These are phyloP conservation scores for Aspergillus aculeatus DNA, from an alignment of 2,329 filamentous ascomycete species.

Conservation along the genomic window DNA sequence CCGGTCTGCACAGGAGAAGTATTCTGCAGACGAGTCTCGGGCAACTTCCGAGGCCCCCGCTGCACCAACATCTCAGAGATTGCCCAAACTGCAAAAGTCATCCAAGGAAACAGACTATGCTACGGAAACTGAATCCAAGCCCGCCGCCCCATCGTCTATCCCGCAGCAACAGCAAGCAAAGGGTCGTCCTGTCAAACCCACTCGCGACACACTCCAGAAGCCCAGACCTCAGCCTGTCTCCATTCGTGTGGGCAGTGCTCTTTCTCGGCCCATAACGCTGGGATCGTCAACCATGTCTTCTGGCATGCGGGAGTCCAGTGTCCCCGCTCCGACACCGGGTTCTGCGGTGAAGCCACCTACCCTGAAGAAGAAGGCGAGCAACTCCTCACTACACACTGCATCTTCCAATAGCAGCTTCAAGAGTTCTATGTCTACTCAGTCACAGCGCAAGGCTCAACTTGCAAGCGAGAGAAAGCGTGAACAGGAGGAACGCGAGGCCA, in stretches of 20 bases:
- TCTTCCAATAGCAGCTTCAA: conserved; percentile 61
- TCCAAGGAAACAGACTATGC: conserved; percentile 33
- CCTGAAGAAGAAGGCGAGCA: conserved; percentile 65
- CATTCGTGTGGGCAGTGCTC: conserved; percentile 49
- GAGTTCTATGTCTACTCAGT: conserved; percentile 59
- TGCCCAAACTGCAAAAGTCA: conserved; percentile 28
- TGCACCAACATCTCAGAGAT: conserved; percentile 27
- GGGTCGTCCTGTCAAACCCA: conserved; percentile 45
- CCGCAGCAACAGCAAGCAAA: conserved; percentile 35
- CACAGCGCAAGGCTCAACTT: conserved; percentile 69
- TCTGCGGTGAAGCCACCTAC: conserved; percentile 48
- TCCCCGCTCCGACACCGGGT: conserved; percentile 45
- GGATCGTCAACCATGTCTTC: conserved; percentile 53
- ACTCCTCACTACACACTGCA: conserved; percentile 59
- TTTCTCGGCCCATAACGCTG: conserved; percentile 46
- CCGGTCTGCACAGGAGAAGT: conserved; percentile 34
- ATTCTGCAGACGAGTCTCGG: conserved; percentile 33
- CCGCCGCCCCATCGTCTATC: conserved; percentile 22
- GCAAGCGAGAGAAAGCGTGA: conserved; percentile 79
- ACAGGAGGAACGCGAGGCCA: conserved; percentile 75
- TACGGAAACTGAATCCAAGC: conserved; percentile 29
- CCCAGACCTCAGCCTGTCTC: conserved; percentile 49
- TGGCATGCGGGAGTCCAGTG: conserved; percentile 55
- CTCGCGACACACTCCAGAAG: conserved; percentile 44
- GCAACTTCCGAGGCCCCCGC: conserved; percentile 15